These are phyloP conservation scores for Cicer yamashitae DNA, from an alignment of 306 rosid genomes.

Conservation along the genomic window DNA sequence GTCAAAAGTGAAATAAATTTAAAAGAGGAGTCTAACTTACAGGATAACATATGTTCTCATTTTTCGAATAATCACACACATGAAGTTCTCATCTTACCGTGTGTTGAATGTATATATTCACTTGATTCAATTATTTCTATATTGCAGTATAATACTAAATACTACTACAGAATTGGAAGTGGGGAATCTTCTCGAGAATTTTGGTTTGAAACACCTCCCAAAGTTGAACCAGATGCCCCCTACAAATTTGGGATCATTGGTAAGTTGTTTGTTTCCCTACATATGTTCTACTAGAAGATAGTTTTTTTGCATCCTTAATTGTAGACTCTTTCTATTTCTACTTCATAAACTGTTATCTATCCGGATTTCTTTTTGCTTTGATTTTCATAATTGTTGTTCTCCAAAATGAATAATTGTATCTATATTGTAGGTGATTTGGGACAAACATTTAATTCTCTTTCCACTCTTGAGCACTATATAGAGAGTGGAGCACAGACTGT, in stretches of 20 bases:
- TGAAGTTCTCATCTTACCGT: slow-evolving; percentile 23
- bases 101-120: neutral
- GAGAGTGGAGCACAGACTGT: slow-evolving; percentile 86
- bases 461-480: slow-evolving; percentile 89
- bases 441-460: slow-evolving; percentile 91
- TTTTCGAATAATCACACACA: slow-evolving; percentile 34
- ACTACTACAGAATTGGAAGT: slow-evolving; percentile 85
- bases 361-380: slow-evolving; percentile 23
- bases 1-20: slow-evolving; percentile 33
- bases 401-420: slow-evolving; percentile 35
- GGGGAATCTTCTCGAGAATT: slow-evolving; percentile 87
- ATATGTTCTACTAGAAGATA: slow-evolving; percentile 26
- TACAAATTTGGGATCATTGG: slow-evolving; percentile 97
- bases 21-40: neutral
- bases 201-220: slow-evolving; percentile 86
- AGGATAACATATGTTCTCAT: slow-evolving; percentile 17
- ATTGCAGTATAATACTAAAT: slow-evolving; percentile 78
- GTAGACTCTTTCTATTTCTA: slow-evolving; percentile 26
- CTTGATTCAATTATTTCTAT: slow-evolving; percentile 30
- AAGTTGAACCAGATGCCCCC: slow-evolving; percentile 66
- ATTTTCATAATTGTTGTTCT: slow-evolving; percentile 22
- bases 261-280: slow-evolving; percentile 48
- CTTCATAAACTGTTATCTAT: slow-evolving; percentile 26
- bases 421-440: slow-evolving; percentile 90
- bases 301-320: slow-evolving; percentile 33